Percentiles rank a stretch among this genome's conserved stretches.
phyloP scores from a whole-genome alignment of 257 asterid genomes.

The Paulownia fortunei region DNA sequence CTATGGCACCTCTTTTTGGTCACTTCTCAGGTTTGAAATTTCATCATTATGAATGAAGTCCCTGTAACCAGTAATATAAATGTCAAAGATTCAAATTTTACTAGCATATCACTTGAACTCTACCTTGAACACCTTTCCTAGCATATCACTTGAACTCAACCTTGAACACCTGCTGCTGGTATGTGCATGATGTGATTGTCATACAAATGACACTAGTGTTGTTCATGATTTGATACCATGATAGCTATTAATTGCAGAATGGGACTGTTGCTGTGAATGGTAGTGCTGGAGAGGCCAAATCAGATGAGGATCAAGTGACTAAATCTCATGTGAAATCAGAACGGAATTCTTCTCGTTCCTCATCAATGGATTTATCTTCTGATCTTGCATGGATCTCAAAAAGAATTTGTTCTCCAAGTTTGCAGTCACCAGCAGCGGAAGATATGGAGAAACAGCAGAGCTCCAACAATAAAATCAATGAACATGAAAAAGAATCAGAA shows the following conservation, averaged over 20 bases:
- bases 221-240: slow-evolving; percentile 21
- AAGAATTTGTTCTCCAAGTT: slow-evolving; percentile 46
- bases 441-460: slow-evolving; percentile 35
- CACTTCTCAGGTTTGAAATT: background rate
- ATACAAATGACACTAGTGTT: background rate
- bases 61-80: background rate
- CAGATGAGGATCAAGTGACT: slow-evolving; percentile 47
- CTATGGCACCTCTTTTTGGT: background rate
- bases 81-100: background rate
- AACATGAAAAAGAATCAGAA: slow-evolving; percentile 27
- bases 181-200: background rate
- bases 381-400: slow-evolving; percentile 64
- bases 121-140: no score
- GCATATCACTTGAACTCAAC: no score
- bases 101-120: background rate
- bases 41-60: background rate
- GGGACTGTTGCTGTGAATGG: slow-evolving; percentile 42
- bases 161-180: no score
- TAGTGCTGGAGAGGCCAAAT: slow-evolving; percentile 43
- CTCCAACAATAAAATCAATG: slow-evolving; percentile 27
- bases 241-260: slow-evolving; percentile 52
- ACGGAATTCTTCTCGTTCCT: slow-evolving; percentile 44
- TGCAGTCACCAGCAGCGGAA: slow-evolving; percentile 40
- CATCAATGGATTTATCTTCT: slow-evolving; percentile 59
- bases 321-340: slow-evolving; percentile 42